These are phyloP conservation scores for Sonneratia alba DNA, from an alignment of 345 rosid species.

Conservation along the genomic window DNA sequence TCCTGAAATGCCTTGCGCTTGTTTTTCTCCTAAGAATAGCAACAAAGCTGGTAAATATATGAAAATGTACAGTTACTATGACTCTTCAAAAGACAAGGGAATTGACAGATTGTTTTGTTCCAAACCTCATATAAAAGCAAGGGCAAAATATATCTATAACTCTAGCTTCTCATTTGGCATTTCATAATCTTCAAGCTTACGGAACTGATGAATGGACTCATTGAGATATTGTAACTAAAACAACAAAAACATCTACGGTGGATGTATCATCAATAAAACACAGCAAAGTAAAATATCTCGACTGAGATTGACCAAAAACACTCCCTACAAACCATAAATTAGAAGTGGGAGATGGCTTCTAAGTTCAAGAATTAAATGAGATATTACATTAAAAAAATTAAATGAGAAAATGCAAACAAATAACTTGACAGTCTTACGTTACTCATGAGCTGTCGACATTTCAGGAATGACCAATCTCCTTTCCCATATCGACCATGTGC, in stretches of 20 bases:
- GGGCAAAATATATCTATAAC: neutral
- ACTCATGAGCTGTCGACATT: conserved; percentile 73
- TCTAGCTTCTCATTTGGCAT: neutral
- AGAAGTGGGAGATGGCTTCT: neutral
- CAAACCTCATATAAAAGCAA: neutral
- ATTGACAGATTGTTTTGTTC: neutral
- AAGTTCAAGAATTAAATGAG: neutral
- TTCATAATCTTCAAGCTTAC: neutral
- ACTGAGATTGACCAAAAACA: neutral
- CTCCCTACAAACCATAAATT: neutral
- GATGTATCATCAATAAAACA: neutral
- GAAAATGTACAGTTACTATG: neutral
- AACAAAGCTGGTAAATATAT: neutral
- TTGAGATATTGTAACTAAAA: neutral
- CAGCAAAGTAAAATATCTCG: neutral
- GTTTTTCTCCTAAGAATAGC: conserved; percentile 52
- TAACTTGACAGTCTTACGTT: conserved; percentile 40
- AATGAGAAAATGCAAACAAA: neutral
- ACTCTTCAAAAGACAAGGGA: neutral
- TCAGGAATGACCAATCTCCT: conserved; percentile 72
- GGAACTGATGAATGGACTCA: neutral
- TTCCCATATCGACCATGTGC: conserved; percentile 84
- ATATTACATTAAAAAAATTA: too few species aligned
- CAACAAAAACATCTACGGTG: neutral
- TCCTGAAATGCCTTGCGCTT: conserved; percentile 72